These are phyloP conservation scores for Epipyxis sp. DNA, from an alignment of 108 stramenopile genomes.

Conservation along the genomic window DNA sequence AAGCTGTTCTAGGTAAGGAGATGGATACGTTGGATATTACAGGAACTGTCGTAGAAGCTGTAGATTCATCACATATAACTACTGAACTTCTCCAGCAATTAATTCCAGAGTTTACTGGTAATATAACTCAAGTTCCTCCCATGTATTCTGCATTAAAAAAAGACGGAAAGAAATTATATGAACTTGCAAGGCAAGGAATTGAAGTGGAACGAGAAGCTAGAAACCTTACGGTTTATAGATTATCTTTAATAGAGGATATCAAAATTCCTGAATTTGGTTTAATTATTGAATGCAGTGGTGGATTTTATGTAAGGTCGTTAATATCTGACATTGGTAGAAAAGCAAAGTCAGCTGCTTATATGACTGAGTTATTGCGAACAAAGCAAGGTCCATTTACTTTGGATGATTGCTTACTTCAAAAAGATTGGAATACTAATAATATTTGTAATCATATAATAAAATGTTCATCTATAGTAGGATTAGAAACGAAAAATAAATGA, in stretches of 20 bases:
- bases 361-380: slow-evolving; percentile 71
- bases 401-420: slow-evolving; percentile 61
- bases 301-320: slow-evolving; percentile 78
- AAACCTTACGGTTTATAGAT: neutral
- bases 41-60: slow-evolving; percentile 61
- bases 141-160: slow-evolving; percentile 75
- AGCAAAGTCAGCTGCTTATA: slow-evolving; percentile 71
- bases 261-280: slow-evolving; percentile 52
- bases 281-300: slow-evolving; percentile 78
- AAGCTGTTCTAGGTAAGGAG: slow-evolving; percentile 67
- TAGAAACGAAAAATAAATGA: no score
- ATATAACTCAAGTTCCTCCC: slow-evolving; percentile 80
- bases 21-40: slow-evolving; percentile 76
- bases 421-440: no score
- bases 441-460: no score
- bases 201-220: slow-evolving; percentile 46
- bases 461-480: no score
- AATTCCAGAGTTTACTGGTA: slow-evolving; percentile 63
- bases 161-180: slow-evolving; percentile 74
- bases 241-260: neutral
- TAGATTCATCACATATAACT: slow-evolving; percentile 62
- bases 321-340: slow-evolving; percentile 73
- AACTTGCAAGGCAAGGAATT: slow-evolving; percentile 64
- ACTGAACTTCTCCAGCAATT: slow-evolving; percentile 45
- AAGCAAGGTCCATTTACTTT: slow-evolving; percentile 74